Percentiles rank a stretch among this genome's conserved stretches.
Conservation (phyloP, 2,329 filamentous ascomycete genomes). For the Pseudopyrenochaeta lycopersici region DNA sequence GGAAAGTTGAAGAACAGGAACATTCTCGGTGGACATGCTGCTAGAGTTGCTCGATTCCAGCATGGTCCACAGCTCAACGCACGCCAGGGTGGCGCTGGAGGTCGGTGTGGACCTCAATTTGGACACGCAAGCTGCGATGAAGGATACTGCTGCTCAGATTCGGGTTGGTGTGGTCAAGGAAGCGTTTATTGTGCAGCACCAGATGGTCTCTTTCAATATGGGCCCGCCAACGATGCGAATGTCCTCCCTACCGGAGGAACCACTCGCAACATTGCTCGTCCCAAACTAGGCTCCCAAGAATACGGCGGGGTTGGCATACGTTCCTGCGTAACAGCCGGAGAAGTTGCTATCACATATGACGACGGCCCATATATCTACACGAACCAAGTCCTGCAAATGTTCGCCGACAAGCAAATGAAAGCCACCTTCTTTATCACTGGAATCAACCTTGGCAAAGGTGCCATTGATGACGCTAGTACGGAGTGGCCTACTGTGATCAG, state of each 20-base stretch:
- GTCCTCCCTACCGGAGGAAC: constrained; percentile 61
- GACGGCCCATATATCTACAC: constrained; percentile 73
- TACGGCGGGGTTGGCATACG: constrained; percentile 69
- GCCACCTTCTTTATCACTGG: constrained; percentile 74
- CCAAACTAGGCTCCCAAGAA: constrained; percentile 61
- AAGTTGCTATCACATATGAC: constrained; percentile 73
- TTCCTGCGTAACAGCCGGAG: constrained; percentile 61
- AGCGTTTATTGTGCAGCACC: constrained; percentile 66
- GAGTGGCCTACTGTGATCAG: constrained; percentile 61
- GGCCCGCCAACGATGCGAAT: constrained; percentile 68
- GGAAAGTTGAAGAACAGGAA: constrained; percentile 35
- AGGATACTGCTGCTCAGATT: constrained; percentile 45
- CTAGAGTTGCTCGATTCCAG: constrained; percentile 20
- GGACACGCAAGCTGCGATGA: constrained; percentile 41
- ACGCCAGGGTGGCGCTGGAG: constrained; percentile 43
- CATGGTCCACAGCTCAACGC: constrained; percentile 24
- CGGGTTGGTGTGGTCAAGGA: constrained; percentile 42
- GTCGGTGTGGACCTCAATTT: constrained; percentile 39
- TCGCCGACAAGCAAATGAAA: constrained; percentile 65
- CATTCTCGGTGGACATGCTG: constrained; percentile 24
- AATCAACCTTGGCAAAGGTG: constrained; percentile 64
- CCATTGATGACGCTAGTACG: constrained; percentile 58
- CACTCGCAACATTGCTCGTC: constrained; percentile 61
- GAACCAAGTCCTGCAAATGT: constrained; percentile 66
- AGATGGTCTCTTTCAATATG: constrained; percentile 68